Evolutionary conservation across 2,329 filamentous ascomycete genomes (phyloP).

Genomic region (Pseudocercospora fijiensis): DNA sequence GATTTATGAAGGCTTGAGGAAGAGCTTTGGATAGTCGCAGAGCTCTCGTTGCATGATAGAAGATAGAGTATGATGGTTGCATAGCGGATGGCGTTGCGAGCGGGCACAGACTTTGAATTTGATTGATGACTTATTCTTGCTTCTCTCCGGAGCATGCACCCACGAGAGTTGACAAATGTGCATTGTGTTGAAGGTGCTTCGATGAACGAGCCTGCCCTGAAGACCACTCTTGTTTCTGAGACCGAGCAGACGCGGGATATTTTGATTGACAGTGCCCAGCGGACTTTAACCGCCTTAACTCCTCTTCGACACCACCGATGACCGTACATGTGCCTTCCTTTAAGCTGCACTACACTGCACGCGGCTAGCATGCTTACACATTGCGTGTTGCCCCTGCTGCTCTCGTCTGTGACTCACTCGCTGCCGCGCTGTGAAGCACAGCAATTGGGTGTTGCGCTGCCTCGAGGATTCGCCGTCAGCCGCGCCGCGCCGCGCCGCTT

Average conservation of each 20-base stretch:
- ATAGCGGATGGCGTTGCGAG: conserved; percentile 10
- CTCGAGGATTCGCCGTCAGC: background rate
- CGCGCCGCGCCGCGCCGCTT: background rate
- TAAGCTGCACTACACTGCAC: background rate
- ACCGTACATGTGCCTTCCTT: background rate
- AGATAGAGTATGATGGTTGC: conserved; percentile 4
- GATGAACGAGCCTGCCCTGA: background rate
- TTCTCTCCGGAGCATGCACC: background rate
- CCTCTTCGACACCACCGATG: background rate
- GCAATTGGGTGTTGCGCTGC: background rate
- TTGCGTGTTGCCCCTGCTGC: conserved; percentile 2
- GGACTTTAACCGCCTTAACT: background rate
- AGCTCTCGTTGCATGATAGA: background rate
- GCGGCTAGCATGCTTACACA: conserved; percentile 1
- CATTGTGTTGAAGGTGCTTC: background rate
- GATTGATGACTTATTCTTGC: background rate
- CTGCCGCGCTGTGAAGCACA: background rate
- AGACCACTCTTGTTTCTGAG: background rate
- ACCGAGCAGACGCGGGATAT: background rate
- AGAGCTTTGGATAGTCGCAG: conserved; percentile 50
- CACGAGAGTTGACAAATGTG: background rate
- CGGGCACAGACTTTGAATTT: background rate
- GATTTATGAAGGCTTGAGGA: conserved; percentile 83
- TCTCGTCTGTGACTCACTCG: conserved; percentile 1
- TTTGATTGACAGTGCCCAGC: background rate